Evolutionary conservation across 2,329 filamentous ascomycete genomes (phyloP), one percentile per base, ranked within the genome.

Genomic region (Talaromyces marneffei): DNA sequence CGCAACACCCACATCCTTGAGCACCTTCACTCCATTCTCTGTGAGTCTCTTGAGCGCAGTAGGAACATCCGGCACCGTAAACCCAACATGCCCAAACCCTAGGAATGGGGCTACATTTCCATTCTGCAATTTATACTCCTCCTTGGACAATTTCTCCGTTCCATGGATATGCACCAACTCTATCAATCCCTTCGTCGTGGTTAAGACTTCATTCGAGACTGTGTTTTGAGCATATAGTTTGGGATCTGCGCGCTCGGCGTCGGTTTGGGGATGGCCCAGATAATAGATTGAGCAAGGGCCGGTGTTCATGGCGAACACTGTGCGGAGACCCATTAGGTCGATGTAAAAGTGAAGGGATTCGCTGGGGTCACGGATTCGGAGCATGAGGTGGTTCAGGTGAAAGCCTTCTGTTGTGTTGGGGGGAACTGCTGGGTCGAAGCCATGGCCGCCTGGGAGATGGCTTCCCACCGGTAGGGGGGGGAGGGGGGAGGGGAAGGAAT

Each of bases 201-300:
- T 72, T 27, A 76, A 62, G 9, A 52, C 27, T 10, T 52, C 48
- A 7, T 69, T 66, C 4, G 68, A 60, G 2, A 68, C 67, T 2
- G 71, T 71, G 7, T 67, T 64, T 44, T 64, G 60, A 10, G 72
- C 70, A 70, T 72, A 76, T 4, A 64, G 46, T 6, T 61, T 42
- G 6, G 73, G 64, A 39, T 74, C 68, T 1, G 66, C 67, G 33
- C 64, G 65, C 48, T 71, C 59, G n/a, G 66, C 67, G 12, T 66
- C 60, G 14, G 70, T 69, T 12, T 70, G 68, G 3, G 74, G 74
- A 44, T 76, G 72, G 6, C 73, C 74, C 5, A 77, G 71, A 59
- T 76, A 77, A 64, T 77, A 77, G 57, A 77, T 71, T 7, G 74
- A 76, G 64, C 74, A 75, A 7, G 73, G 74, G 7, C 75, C 73